These are phyloP conservation scores for Boeremia lycopersici DNA, from an alignment of 2,329 filamentous ascomycete genomes.

Conservation along the genomic window DNA sequence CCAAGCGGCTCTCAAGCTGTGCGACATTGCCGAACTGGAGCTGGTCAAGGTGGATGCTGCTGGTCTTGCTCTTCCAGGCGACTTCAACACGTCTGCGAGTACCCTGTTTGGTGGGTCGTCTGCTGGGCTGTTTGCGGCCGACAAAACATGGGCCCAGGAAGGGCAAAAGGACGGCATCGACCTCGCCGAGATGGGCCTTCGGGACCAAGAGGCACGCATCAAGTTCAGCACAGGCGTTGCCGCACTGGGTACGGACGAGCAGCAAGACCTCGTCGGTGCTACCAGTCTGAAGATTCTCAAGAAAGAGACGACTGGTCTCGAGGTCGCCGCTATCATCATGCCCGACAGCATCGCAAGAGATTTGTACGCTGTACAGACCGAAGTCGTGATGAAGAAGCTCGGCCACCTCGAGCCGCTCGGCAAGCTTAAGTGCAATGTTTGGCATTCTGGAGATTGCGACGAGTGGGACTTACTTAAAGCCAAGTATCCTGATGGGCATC, in stretches of 20 bases:
- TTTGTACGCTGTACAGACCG: conserved; percentile 54
- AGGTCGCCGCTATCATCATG: conserved; percentile 57
- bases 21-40: conserved; percentile 70
- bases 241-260: conserved; percentile 51
- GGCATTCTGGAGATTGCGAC: conserved; percentile 51
- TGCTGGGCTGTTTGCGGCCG: conserved; percentile 50
- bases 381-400: conserved; percentile 43
- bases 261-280: conserved; percentile 45
- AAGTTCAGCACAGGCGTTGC: conserved; percentile 59
- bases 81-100: conserved; percentile 79
- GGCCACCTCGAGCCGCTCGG: conserved; percentile 58
- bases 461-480: conserved; percentile 47
- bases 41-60: conserved; percentile 65
- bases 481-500: conserved; percentile 33
- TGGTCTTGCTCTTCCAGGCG: conserved; percentile 66
- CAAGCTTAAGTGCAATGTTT: conserved; percentile 58
- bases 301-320: conserved; percentile 39
- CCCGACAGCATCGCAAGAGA: conserved; percentile 49
- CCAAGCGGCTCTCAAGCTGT: conserved; percentile 67
- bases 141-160: conserved; percentile 50
- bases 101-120: conserved; percentile 68
- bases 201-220: conserved; percentile 54
- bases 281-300: conserved; percentile 26
- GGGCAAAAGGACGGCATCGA: conserved; percentile 24
- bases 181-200: conserved; percentile 47